Base-by-base conservation (phyloP, 2,329 filamentous ascomycete species). In the Beauveria brongniartii region DNA sequence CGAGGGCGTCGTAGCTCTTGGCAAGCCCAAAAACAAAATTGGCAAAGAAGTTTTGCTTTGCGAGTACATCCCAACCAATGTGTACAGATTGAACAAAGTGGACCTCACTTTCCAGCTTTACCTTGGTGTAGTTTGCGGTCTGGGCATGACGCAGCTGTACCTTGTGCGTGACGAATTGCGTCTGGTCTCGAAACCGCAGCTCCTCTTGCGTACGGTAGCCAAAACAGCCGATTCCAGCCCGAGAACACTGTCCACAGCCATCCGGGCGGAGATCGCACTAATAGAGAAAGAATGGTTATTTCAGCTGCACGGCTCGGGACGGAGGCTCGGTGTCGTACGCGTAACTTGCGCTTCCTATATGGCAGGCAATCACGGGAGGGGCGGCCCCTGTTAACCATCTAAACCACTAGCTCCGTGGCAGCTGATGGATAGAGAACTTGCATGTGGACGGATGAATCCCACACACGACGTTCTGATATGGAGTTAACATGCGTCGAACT, bases 181-280 rank as follows among this genome's bases (percentile, higher is more conserved):
- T 69, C 46, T 70, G 63, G 55, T 68, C 65, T 10, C 63, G 67
- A 46, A 69, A 67, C 22, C 67, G 55, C 30, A 70, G 60, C 12
- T 65, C 65, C 5, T 64, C 48, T 7, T 65, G 63, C 10, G 69
- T 64, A 4, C 67, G 67, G 41, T 69, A 69, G 22, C 68, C 68
- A 40, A 63, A 63, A n/a, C 68, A 70, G 10, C 51, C 10, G n/a
- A 70, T 57, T 9, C 48, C 58, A 5, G 67, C 68, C 18, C 68
- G 63, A 3, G 55, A 34, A 50, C 68, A 70, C 53, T 69, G 68
- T 20, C 68, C 68, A 34, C 68, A 69, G 40, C 63, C 60, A 46
- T 55, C 54, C 3, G 30, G 46, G 22, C 59, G 59, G 1, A 69
- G 61, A 55, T 69, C 67, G 18, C 67, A 69, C 67, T 69, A 52